Conservation (phyloP, 139 green algal species). For the Desmodesmus armatus region DNA sequence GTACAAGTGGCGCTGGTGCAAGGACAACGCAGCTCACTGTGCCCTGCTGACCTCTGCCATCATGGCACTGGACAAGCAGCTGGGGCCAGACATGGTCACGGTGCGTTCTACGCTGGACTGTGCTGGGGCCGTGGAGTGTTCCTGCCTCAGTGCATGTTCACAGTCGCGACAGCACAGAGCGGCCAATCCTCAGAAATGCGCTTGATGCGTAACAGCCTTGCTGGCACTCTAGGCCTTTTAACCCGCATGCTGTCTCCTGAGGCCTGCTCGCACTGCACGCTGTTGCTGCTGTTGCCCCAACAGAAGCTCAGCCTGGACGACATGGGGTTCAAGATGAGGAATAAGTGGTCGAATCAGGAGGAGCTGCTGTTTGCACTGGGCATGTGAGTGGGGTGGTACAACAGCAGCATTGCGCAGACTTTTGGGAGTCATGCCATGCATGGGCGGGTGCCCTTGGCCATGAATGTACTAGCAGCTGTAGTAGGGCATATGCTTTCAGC, state of each 20-base stretch:
- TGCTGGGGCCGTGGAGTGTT: not conserved
- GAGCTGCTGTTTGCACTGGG: conserved; percentile 41
- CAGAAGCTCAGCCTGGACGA: not conserved
- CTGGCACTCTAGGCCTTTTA: not conserved
- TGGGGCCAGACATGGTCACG: too few species aligned
- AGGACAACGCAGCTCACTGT: not conserved
- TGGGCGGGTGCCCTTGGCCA: too few species aligned
- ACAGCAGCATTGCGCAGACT: not conserved
- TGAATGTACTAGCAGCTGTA: too few species aligned
- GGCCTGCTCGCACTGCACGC: not conserved
- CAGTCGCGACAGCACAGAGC: not conserved
- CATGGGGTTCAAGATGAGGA: not conserved
- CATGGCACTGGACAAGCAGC: too few species aligned
- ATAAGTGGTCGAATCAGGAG: too few species aligned
- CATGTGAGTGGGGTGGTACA: conserved; percentile 16
- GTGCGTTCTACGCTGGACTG: too few species aligned
- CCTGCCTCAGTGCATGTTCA: not conserved
- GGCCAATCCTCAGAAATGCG: not conserved
- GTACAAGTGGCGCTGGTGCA: not conserved
- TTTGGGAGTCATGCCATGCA: too few species aligned
- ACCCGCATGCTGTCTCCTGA: conserved; percentile 2
- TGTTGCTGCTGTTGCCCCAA: not conserved
- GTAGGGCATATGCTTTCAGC: not conserved
- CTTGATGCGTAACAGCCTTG: not conserved
- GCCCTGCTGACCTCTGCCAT: not conserved